Evolutionary conservation across 2,329 filamentous ascomycete genomes (phyloP), one percentile per base, ranked within the genome.

Genomic region (Talaromyces piceae): DNA sequence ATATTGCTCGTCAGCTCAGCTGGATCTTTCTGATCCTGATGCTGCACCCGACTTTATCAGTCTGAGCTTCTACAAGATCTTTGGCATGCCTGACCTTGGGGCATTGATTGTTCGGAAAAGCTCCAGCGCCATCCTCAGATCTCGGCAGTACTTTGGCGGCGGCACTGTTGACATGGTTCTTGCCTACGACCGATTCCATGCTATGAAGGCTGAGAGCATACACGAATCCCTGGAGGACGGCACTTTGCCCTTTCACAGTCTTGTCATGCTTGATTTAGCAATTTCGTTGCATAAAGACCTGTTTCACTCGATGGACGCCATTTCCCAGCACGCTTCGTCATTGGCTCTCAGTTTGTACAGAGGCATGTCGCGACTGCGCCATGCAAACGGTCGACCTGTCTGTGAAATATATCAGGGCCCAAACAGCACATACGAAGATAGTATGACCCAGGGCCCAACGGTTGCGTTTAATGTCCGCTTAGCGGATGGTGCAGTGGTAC

Each of bases 41-140:
- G 64, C 70, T 1, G 82, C 86, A 0, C 87, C 91, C 1, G 91
- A 97, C 65, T 97, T 97, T 58, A 85, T 82, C 0, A 86, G 88
- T 0, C 63, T 96, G 33, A 96, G 91, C 66, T 83, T 97, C 57
- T 94, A 96, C 73, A 97, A 97, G 67, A 91, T 96, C 13, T 97
- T 97, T 66, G 91, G 93, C 1, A 96, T 96, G 58, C 91, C 91
- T 0, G 88, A 96, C 63, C 74, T 97, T 2, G 91, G 91, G 3
- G 90, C 84, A 1, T 71, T 97, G 52, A 82, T 97, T 25, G 82
- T 97, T 9, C 82, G 86, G 31, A 89, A 87, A 58, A 76, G 80
- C 23, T 81, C 87, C 12, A 81, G 80, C 8, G 66, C 76, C 26
- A 64, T 85, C 2, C 82, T 95, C 39, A 73, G 78, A 27, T 73